Percentiles rank a stretch among this genome's conserved stretches.
Conservation (phyloP, 1,284 basidiomycete genomes). For the Inonotus hispidus region DNA sequence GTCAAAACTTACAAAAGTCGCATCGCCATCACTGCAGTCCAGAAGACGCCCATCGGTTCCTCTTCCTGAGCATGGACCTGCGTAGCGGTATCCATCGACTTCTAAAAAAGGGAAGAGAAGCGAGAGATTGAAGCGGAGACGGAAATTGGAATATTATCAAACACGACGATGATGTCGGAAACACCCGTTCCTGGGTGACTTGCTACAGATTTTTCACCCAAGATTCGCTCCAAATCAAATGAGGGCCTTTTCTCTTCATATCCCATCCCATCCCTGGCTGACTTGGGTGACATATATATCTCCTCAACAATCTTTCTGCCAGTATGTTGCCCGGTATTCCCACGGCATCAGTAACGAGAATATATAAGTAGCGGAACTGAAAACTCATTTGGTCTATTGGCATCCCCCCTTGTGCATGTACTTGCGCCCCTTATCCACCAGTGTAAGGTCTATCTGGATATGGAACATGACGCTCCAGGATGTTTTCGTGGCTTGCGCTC, state of each 20-base stretch:
- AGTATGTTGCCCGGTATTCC: not conserved
- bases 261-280: too few relatives aligned
- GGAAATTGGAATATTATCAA: not conserved
- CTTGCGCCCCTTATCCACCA: not conserved
- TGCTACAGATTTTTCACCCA: not conserved
- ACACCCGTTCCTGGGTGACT: not conserved
- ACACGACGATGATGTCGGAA: conserved; percentile 11
- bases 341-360: not conserved
- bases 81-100: not conserved
- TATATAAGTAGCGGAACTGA: not conserved
- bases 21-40: not conserved
- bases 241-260: not conserved
- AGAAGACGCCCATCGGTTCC: not conserved
- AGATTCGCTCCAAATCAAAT: not conserved
- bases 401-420: not conserved
- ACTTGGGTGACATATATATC: not conserved
- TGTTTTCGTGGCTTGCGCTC: conserved; percentile 3
- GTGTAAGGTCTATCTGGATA: not conserved
- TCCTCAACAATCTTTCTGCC: not conserved
- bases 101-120: not conserved
- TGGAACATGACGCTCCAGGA: conserved; percentile 1
- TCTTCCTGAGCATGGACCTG: not conserved
- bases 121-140: not conserved
- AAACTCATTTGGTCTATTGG: not conserved
- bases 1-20: too few relatives aligned